Evolutionary conservation across 2,329 filamentous ascomycete species (phyloP).

Genomic region (Pyrenophora teres): DNA sequence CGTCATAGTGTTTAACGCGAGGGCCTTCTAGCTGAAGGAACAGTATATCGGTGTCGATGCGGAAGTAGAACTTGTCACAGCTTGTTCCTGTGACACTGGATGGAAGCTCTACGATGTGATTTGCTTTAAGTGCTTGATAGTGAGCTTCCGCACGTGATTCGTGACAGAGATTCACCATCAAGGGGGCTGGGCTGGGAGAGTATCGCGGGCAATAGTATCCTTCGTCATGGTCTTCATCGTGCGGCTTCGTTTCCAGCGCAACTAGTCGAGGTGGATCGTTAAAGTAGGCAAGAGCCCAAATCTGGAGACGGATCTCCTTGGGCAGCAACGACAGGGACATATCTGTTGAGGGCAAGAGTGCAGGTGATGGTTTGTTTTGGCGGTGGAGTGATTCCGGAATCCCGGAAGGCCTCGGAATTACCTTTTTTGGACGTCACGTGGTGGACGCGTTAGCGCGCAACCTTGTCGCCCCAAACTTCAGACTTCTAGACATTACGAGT

Average conservation of each 20-base stretch:
- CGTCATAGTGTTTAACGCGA: constrained; percentile 23
- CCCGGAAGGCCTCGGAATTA: constrained; percentile 2
- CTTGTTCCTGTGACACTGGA: not conserved
- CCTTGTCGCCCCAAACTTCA: constrained; percentile 2
- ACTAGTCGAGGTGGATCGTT: constrained; percentile 26
- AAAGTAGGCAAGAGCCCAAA: constrained; percentile 27
- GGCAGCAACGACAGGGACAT: constrained; percentile 29
- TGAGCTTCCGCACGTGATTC: constrained; percentile 27
- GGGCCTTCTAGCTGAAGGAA: constrained; percentile 18
- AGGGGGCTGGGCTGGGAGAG: constrained; percentile 23
- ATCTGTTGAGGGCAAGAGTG: not conserved
- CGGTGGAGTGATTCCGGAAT: not conserved
- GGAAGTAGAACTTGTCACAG: constrained; percentile 23
- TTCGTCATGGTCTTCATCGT: constrained; percentile 24
- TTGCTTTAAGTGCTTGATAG: constrained; percentile 21
- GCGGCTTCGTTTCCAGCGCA: constrained; percentile 19
- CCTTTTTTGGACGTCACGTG: constrained; percentile 10
- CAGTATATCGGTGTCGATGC: constrained; percentile 25
- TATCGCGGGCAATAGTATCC: constrained; percentile 29
- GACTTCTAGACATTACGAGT: constrained; percentile 12
- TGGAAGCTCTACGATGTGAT: constrained; percentile 18
- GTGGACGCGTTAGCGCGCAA: not conserved
- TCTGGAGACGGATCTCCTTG: constrained; percentile 31
- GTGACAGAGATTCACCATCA: constrained; percentile 22
- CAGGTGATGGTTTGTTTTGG: too few relatives aligned